Conservation (phyloP, 768 basidiomycete genomes). For the Kwoniella dendrophila region DNA sequence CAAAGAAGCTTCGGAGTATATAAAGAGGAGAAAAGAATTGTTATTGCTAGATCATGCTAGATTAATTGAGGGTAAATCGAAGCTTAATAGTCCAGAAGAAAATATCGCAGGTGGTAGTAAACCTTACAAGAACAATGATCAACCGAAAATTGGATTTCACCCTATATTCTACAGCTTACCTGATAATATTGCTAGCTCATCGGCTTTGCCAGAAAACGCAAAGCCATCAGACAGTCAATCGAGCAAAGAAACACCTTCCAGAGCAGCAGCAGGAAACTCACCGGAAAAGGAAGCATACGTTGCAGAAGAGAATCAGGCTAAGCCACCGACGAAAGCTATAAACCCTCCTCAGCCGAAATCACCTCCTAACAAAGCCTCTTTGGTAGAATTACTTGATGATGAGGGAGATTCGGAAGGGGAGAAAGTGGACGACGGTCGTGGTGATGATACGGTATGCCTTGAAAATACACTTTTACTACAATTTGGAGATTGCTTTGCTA, state of each 20-base stretch:
- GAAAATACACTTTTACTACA: not conserved
- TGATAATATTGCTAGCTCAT: not conserved
- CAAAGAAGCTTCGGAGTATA: constrained; percentile 33
- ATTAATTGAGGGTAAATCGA: constrained; percentile 10
- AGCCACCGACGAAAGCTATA: no score
- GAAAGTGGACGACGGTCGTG: not conserved
- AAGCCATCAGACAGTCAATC: not conserved
- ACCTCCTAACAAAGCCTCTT: not conserved
- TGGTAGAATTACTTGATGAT: constrained; percentile 14
- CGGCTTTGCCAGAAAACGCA: not conserved
- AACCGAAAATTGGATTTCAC: constrained; percentile 14
- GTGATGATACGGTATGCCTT: constrained; percentile 21
- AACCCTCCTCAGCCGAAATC: not conserved
- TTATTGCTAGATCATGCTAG: constrained; percentile 23
- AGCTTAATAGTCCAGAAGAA: not conserved
- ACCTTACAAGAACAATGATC: not conserved
- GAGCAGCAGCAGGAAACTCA: no score
- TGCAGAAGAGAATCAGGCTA: no score
- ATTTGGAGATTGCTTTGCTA: not conserved
- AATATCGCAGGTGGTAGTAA: not conserved
- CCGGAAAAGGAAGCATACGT: no score
- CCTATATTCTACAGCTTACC: constrained; percentile 11
- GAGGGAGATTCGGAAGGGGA: not conserved
- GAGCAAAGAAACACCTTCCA: not conserved
- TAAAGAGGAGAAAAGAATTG: constrained; percentile 32